A percentile compares a stretch with the other conserved stretches of the same genome.
Conservation (phyloP, 129 eudicot species). For the Sambucus nigra region DNA sequence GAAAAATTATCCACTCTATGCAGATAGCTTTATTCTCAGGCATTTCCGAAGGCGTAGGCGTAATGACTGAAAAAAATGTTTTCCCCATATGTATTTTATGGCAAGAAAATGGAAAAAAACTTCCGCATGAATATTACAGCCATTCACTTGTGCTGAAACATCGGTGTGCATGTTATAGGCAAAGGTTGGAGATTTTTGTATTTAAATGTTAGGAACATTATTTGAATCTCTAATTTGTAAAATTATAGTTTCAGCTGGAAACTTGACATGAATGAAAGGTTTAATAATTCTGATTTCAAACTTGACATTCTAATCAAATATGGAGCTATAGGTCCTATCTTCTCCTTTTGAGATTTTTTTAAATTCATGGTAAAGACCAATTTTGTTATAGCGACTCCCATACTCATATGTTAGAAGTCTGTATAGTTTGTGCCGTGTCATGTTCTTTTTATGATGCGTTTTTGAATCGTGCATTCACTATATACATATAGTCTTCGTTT, state of each 20-base stretch:
- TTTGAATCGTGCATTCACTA: too few species aligned
- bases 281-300: too few species aligned
- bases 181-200: background rate
- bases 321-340: too few species aligned
- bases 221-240: background rate
- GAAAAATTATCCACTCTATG: slow-evolving; percentile 88
- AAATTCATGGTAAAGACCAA: too few species aligned
- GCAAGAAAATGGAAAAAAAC: slow-evolving; percentile 1
- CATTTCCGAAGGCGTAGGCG: slow-evolving; percentile 75
- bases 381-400: too few species aligned
- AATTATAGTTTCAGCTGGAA: background rate
- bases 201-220: background rate
- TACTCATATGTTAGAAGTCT: too few species aligned
- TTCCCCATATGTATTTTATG: background rate
- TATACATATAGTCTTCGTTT: too few species aligned
- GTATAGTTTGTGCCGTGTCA: too few species aligned
- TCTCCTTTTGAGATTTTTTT: too few species aligned
- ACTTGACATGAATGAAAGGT: background rate
- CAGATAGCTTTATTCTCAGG: slow-evolving; percentile 79
- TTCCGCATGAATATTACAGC: background rate
- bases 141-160: slow-evolving; percentile 6
- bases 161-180: background rate
- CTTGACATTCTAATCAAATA: background rate
- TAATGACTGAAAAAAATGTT: slow-evolving; percentile 25
- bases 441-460: too few species aligned